These are phyloP conservation scores for Senna siamea DNA, from an alignment of 306 rosid species.

Conservation along the genomic window DNA sequence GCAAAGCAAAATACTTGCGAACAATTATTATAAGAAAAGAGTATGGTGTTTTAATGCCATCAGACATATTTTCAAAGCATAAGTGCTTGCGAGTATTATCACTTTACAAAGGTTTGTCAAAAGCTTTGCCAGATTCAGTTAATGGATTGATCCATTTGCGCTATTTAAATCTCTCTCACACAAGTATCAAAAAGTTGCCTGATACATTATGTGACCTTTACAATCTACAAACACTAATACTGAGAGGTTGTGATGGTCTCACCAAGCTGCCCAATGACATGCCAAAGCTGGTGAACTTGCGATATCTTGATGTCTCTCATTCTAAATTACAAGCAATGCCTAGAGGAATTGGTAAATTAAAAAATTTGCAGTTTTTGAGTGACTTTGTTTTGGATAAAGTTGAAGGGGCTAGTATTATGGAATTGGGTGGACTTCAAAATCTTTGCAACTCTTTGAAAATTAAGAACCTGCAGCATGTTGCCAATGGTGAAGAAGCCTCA, in stretches of 20 bases:
- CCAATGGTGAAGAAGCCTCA: not conserved
- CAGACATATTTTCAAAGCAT: not conserved
- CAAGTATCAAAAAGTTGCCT: not conserved
- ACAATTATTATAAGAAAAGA: not conserved
- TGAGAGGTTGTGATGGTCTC: not conserved
- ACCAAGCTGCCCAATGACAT: not conserved
- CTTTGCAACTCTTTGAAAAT: not conserved
- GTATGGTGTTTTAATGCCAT: not conserved
- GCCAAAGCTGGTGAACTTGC: slow-evolving; percentile 20
- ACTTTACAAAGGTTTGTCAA: not conserved
- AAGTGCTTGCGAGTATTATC: slow-evolving; percentile 19
- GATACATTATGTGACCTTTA: not conserved
- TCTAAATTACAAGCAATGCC: not conserved
- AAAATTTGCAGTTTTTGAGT: not conserved
- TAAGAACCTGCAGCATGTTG: slow-evolving; percentile 11
- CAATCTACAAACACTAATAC: slow-evolving; percentile 25
- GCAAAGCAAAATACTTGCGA: not conserved
- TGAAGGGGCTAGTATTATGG: not conserved
- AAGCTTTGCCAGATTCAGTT: not conserved
- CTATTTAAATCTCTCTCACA: slow-evolving; percentile 21
- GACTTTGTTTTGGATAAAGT: not conserved
- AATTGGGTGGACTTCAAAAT: slow-evolving; percentile 18
- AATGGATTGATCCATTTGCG: slow-evolving; percentile 24
- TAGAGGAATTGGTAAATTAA: not conserved
- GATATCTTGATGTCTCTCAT: slow-evolving; percentile 9